phyloP scores from a whole-genome alignment of 2,329 filamentous ascomycete species.

The Akanthomyces uredinophilus region DNA sequence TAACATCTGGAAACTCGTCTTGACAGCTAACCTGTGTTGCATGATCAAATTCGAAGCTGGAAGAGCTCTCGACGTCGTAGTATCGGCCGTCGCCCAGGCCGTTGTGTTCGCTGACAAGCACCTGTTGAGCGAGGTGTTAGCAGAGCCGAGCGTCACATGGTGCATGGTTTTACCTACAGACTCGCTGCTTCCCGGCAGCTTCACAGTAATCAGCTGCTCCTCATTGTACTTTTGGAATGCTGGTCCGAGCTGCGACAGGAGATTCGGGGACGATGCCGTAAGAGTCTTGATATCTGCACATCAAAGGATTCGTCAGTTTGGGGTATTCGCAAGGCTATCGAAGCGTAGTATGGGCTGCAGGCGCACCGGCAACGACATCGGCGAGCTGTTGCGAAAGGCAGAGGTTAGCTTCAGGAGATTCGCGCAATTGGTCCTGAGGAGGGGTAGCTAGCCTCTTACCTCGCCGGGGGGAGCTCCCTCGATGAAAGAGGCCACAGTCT shows the following conservation, averaged over 20 bases:
- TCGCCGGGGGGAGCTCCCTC: constrained; percentile 94
- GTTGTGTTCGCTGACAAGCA: constrained; percentile 84
- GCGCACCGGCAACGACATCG: constrained; percentile 79
- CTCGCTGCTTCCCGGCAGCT: constrained; percentile 80
- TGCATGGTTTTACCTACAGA: constrained; percentile 25
- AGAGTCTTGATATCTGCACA: constrained; percentile 80
- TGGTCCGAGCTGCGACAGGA: constrained; percentile 68
- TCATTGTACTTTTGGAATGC: constrained; percentile 96
- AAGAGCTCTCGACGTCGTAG: constrained; percentile 83
- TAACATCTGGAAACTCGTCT: too few relatives aligned
- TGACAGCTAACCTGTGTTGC: constrained; percentile 56
- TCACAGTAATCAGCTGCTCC: constrained; percentile 82
- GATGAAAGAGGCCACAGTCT: constrained; percentile 72
- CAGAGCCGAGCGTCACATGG: neutral
- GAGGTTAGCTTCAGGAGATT: constrained; percentile 26
- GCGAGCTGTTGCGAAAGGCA: constrained; percentile 53
- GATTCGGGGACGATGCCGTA: constrained; percentile 61
- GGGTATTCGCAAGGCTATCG: neutral
- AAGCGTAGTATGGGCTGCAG: neutral
- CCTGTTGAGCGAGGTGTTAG: constrained; percentile 37
- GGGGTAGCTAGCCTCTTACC: constrained; percentile 49
- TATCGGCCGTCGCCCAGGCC: constrained; percentile 75
- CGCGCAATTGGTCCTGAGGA: constrained; percentile 15
- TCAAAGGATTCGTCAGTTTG: neutral
- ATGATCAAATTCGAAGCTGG: constrained; percentile 87